phyloP scores from a whole-genome alignment of 2,329 filamentous ascomycete species.

The Didymella exigua region DNA sequence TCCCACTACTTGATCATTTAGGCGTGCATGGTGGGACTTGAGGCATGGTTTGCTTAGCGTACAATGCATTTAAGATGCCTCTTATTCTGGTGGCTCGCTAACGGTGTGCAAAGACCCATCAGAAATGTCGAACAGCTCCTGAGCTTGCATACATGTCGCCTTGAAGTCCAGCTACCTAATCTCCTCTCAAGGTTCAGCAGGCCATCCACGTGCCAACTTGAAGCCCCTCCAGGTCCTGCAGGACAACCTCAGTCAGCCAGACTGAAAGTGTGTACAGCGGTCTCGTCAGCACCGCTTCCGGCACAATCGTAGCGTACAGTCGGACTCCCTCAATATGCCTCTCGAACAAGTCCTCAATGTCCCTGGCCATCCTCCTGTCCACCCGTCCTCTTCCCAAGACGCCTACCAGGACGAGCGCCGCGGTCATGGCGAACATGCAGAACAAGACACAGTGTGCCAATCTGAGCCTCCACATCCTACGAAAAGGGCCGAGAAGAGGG shows the following conservation, averaged over 20 bases:
- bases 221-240: background rate
- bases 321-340: background rate
- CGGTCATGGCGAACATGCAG: background rate
- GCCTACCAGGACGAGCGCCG: background rate
- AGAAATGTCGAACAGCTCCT: background rate
- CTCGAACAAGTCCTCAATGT: background rate
- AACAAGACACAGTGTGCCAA: background rate
- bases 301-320: background rate
- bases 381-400: background rate
- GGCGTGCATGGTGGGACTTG: constrained; percentile 10
- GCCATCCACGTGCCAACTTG: background rate
- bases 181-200: background rate
- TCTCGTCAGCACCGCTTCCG: background rate
- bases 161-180: background rate
- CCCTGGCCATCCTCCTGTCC: background rate
- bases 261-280: background rate
- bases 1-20: constrained; percentile 7
- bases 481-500: background rate
- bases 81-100: background rate
- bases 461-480: background rate
- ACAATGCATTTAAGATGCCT: constrained; percentile 15
- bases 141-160: too few relatives aligned
- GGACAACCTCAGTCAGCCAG: background rate
- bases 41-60: constrained; percentile 15
- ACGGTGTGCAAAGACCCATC: background rate